Percentiles rank a stretch among this genome's conserved stretches.
Conservation (phyloP, 306 rosid species). For the Quercus bicolor region DNA sequence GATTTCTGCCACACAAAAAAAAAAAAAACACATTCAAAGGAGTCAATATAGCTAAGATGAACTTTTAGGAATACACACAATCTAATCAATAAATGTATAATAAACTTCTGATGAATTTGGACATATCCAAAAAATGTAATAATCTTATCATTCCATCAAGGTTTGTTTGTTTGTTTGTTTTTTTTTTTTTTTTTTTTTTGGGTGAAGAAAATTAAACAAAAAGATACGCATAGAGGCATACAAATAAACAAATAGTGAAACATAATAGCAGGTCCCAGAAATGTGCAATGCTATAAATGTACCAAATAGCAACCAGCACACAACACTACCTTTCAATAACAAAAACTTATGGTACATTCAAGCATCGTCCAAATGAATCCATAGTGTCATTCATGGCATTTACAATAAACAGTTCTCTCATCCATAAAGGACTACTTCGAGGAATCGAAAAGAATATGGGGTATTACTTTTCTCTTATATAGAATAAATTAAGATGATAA, state of each 20-base stretch:
- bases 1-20: slow-evolving; percentile 35
- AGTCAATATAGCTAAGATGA: background rate
- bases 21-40: slow-evolving; percentile 8
- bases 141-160: background rate
- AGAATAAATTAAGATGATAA: background rate
- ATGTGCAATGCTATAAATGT: background rate
- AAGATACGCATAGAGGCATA: background rate
- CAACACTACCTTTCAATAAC: background rate
- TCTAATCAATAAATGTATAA: background rate
- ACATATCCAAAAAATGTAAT: background rate
- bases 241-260: no score
- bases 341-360: background rate
- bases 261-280: background rate
- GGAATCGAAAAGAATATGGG: background rate
- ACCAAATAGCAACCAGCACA: background rate
- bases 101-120: background rate
- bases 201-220: background rate
- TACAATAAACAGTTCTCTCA: background rate
- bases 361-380: background rate
- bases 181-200: background rate
- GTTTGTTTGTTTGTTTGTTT: no score
- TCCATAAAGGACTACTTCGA: background rate
- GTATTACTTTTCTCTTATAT: background rate
- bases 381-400: background rate
- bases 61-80: background rate